These are phyloP conservation scores for Zygosaccharomyces bisporus DNA, from an alignment of 805 yeast species.

Conservation along the genomic window DNA sequence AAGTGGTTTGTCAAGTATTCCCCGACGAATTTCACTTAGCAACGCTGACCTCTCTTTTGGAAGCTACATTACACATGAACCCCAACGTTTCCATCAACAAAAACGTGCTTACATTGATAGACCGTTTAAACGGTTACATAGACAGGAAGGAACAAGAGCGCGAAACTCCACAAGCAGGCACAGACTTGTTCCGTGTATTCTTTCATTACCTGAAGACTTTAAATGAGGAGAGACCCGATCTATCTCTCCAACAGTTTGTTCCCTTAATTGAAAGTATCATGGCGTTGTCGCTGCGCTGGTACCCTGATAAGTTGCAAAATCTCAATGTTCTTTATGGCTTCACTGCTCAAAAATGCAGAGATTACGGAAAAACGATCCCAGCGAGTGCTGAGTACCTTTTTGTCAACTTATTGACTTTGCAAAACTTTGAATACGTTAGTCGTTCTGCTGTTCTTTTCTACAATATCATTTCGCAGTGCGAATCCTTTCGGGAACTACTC, in stretches of 20 bases:
- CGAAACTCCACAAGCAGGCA: constrained; percentile 17
- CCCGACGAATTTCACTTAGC: constrained; percentile 86
- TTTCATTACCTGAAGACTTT: constrained; percentile 61
- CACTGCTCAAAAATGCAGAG: constrained; percentile 42
- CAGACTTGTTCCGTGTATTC: constrained; percentile 56
- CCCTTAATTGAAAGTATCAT: constrained; percentile 63
- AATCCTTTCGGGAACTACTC: constrained; percentile 24
- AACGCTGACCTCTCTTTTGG: constrained; percentile 64
- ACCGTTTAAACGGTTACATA: constrained; percentile 45
- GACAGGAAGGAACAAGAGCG: constrained; percentile 15
- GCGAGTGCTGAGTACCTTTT: constrained; percentile 22
- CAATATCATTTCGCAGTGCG: constrained; percentile 24
- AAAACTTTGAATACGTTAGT: constrained; percentile 9
- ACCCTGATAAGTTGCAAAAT: constrained; percentile 57
- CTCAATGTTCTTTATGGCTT: constrained; percentile 59
- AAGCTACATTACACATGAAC: constrained; percentile 60
- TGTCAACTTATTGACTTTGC: constrained; percentile 20
- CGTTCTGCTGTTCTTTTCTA: constrained; percentile 17
- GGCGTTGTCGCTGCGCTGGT: constrained; percentile 60
- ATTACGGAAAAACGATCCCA: constrained; percentile 28
- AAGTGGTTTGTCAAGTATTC: constrained; percentile 89
- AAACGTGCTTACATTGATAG: constrained; percentile 65
- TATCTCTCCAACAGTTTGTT: constrained; percentile 64
- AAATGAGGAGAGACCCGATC: constrained; percentile 54
- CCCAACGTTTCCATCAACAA: constrained; percentile 67